Base-by-base conservation (phyloP, 2,329 filamentous ascomycete genomes). In the Monosporascus ibericus region DNA sequence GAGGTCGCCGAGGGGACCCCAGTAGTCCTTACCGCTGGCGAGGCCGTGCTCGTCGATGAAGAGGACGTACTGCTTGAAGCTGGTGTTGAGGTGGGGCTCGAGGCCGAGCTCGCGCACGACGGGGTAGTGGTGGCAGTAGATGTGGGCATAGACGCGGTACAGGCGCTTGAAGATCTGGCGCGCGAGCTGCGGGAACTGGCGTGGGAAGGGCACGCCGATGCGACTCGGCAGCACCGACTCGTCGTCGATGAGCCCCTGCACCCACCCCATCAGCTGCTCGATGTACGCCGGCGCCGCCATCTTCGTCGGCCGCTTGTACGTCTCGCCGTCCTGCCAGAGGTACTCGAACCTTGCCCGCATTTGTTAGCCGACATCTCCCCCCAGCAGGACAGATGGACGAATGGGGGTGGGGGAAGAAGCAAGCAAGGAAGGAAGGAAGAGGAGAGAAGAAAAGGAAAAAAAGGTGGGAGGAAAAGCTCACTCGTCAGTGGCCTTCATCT, bases 401-500 rank as follows among this genome's bases (percentile, higher is more conserved):
- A 34, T 34, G 9, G 27, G 9, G 20, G 22, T 34, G 36, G 47
- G 38, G 14, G 34, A 36, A 15, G 44, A 15, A 5, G 40, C 40
- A 5, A 17, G 18, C n/a, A 40, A 51, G 49, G 7, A 15, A 11
- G 7, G 36, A 36, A 37, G 22, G 22, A 36, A 37, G n/a, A 3
- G 14, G 14, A 48, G 15, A 14, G 38, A 3, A 1, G 17, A 7
- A 30, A 30, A 11, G 27, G 27, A 30, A 30, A 20, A 30, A 30
- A 20, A 40, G 17, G 38, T 40, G 6, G 18, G 2, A 18, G 17
- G 17, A 9, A 20, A 20, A 27, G 60, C 83, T 59, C 80, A 94
- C 87, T 99, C 94, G 74, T 99, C 95, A 9, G 94, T 99, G n/a
- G 94, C 94, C 74, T 99, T 99, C 94, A 99, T 99, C 75, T 97